Evolutionary conservation across 148 eudicot species (phyloP).

Genomic region (Heliosperma pusillum): DNA sequence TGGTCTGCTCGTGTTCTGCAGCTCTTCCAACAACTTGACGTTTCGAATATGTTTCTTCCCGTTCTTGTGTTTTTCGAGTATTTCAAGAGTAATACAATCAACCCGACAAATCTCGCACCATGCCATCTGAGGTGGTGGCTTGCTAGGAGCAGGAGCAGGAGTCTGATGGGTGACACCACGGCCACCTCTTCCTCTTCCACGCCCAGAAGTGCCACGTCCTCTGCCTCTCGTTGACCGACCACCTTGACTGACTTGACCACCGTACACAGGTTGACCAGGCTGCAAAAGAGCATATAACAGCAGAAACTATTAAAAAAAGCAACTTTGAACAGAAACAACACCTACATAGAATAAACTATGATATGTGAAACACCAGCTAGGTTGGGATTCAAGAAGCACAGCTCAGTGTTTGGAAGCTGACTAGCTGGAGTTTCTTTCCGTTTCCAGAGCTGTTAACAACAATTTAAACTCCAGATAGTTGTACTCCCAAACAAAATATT

Average conservation of each 20-base stretch:
- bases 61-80: constrained; percentile 70
- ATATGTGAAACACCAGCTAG: constrained; percentile 29
- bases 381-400: constrained; percentile 24
- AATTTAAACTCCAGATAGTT: constrained; percentile 30
- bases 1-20: constrained; percentile 39
- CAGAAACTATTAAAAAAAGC: background rate
- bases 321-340: constrained; percentile 11
- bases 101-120: constrained; percentile 72
- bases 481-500: constrained; percentile 29
- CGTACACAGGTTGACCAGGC: constrained; percentile 34
- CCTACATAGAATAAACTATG: constrained; percentile 15
- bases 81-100: constrained; percentile 63
- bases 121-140: constrained; percentile 30
- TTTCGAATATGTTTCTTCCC: constrained; percentile 63
- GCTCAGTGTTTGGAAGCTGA: constrained; percentile 28
- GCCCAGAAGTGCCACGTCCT: constrained; percentile 32
- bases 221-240: constrained; percentile 33
- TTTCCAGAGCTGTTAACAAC: constrained; percentile 6
- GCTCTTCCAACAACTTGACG: constrained; percentile 45
- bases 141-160: constrained; percentile 29
- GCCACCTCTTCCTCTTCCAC: constrained; percentile 57
- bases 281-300: constrained; percentile 28
- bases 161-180: constrained; percentile 28
- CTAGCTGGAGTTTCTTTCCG: constrained; percentile 31
- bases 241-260: constrained; percentile 30